phyloP scores from a whole-genome alignment of 805 yeast genomes.

The Starmerella apis region DNA sequence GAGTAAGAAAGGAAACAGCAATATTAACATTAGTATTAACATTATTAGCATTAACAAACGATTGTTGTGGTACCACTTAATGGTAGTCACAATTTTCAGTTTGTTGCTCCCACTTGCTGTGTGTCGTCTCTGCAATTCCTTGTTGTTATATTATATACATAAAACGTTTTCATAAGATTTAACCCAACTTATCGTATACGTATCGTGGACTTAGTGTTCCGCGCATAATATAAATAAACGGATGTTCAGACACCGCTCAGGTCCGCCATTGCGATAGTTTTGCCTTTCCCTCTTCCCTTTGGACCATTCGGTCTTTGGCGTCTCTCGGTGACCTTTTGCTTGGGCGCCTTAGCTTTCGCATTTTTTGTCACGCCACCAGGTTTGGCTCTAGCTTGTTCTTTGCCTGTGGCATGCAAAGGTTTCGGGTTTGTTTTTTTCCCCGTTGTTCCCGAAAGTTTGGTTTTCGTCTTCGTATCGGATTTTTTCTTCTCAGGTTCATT shows the following conservation, averaged over 20 bases:
- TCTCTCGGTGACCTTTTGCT: not conserved
- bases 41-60: no score
- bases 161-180: no score
- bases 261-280: not conserved
- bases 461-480: not conserved
- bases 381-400: not conserved
- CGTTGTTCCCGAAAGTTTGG: not conserved
- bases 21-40: no score
- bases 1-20: no score
- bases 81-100: no score
- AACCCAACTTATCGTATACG: no score
- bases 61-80: no score
- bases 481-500: not conserved
- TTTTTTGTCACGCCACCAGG: constrained; percentile 2
- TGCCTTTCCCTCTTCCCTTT: constrained; percentile 2
- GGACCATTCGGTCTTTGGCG: constrained; percentile 3
- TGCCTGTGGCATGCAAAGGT: not conserved
- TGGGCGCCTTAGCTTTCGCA: not conserved
- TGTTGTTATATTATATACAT: no score
- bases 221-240: not conserved
- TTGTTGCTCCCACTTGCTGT: no score
- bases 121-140: no score
- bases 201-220: no score
- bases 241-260: not conserved
- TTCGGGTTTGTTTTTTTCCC: not conserved